Evolutionary conservation across 139 green algal genomes (phyloP).

Genomic region (Asterochloris erici): DNA sequence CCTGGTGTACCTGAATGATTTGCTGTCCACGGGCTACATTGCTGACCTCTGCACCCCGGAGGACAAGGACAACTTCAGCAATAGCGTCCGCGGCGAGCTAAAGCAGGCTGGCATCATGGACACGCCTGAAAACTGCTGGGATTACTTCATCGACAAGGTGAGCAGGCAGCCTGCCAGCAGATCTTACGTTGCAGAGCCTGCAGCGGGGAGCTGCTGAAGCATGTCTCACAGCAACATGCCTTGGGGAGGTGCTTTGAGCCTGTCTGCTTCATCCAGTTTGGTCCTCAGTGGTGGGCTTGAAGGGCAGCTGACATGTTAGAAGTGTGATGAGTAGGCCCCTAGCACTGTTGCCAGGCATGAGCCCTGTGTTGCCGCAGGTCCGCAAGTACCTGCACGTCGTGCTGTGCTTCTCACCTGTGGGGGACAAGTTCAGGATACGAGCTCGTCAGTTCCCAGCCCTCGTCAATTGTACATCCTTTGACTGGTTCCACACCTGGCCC

Average conservation of each 20-base stretch:
- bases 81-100: conserved; percentile 79
- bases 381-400: conserved; percentile 83
- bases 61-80: conserved; percentile 80
- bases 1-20: conserved; percentile 90
- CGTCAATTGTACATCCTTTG: conserved; percentile 75
- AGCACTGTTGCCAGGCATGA: neutral
- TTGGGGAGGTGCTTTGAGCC: neutral
- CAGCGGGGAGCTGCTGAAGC: neutral
- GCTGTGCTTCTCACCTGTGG: conserved; percentile 89
- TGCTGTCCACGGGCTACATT: conserved; percentile 80
- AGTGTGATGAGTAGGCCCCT: too few relatives aligned
- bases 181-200: neutral
- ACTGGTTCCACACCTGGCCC: conserved; percentile 88
- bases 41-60: conserved; percentile 72
- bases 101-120: conserved; percentile 80
- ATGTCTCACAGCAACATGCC: neutral
- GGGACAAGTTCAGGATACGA: conserved; percentile 83
- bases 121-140: conserved; percentile 78
- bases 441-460: conserved; percentile 87
- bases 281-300: too few relatives aligned
- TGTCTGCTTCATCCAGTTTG: too few relatives aligned
- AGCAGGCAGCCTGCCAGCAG: neutral
- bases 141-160: conserved; percentile 89
- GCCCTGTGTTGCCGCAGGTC: conserved; percentile 33
- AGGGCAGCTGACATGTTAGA: too few relatives aligned